Evolutionary conservation across 331 rosid species (phyloP), one percentile per base, ranked within the genome.

Genomic region (Pyrus hybrid): DNA sequence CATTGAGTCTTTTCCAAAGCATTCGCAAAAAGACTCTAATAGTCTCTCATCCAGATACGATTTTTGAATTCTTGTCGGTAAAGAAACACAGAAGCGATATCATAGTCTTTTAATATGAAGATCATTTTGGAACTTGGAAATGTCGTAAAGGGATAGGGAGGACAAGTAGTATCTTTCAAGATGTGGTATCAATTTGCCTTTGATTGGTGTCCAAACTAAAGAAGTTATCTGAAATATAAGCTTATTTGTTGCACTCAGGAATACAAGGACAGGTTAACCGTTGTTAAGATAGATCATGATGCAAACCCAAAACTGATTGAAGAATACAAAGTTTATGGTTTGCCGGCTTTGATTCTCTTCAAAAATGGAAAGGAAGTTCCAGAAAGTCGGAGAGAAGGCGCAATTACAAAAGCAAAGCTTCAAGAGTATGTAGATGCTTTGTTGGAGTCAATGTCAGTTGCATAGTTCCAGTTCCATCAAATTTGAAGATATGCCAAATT

Each of bases 331-430:
- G 93, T 93, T 65, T 93, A 90, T 43, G 98, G 98, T 65, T 79
- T 93, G 67, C 96, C 98, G 37, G 68, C 91, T 45, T 83, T 93
- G 80, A 86, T 93, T 68, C 90, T 93, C 65, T 93, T 93, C 87
- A 86, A 82, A 82, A 80, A 90, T n/a, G 96, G 98, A 77, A 57
- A 79, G 82, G 96, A 87, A 83, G 88, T 93, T 67, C 90, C 91
- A 49, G 87, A 83, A 80, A 93, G 98, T 86, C 86, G 95, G 77
- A 88, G 86, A 86, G 98, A 90, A 85, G 98, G 96, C 32, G 96
- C 98, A 56, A 90, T 90, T 49, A 77, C 98, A 26, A 93, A 93
- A 81, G 85, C 11, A 61, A 90, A 93, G 89, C 95, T 93, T 18
- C 86, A 86, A 79, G 94, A 80, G 35, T 85, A 92, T 68, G 45